Base-by-base conservation (phyloP, 73 alveolate genomes). In the Vitrella brassicaformis region DNA sequence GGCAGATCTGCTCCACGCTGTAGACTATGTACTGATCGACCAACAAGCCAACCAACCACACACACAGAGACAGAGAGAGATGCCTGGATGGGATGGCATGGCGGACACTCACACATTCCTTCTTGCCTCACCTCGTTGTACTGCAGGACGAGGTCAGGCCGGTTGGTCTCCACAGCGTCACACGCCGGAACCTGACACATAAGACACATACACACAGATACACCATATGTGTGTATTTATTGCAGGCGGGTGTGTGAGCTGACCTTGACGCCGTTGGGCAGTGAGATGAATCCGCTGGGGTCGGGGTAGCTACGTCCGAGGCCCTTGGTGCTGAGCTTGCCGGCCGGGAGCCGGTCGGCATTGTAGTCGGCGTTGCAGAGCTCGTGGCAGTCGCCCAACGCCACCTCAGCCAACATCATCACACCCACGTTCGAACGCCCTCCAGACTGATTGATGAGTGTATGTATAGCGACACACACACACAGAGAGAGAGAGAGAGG, bases 381-480 rank as follows among this genome's bases (percentile, higher is more conserved):
- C 70, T 93, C 94, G 72, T 91, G 88, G 67, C 87, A 71, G 28
- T 86, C 85, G 64, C 99, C 99, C 27, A 95, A 73, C 0, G 98
- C 98, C n/a, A 95, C 99, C 74, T 95, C 98, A 82, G 98, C 90
- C 70, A 95, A 81, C 31, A 93, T 88, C 84, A 95, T 87, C 74
- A 90, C 71, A 9, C 98, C 99, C 18, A 89, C 85, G 31, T 87
- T 87, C 65, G n/a, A n/a, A n/a, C n/a, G n/a, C n/a, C n/a, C n/a
- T n/a, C n/a, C n/a, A n/a, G n/a, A n/a, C n/a, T n/a, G n/a, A n/a
- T n/a, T n/a, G n/a, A n/a, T n/a, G n/a, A n/a, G n/a, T n/a, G n/a
- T n/a, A n/a, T n/a, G n/a, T n/a, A n/a, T n/a, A n/a, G n/a, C n/a
- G n/a, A n/a, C n/a, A n/a, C n/a, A n/a, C n/a, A n/a, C n/a, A n/a